Base-by-base conservation (phyloP, 495 filamentous ascomycete genomes). In the Xylaria nigripes region DNA sequence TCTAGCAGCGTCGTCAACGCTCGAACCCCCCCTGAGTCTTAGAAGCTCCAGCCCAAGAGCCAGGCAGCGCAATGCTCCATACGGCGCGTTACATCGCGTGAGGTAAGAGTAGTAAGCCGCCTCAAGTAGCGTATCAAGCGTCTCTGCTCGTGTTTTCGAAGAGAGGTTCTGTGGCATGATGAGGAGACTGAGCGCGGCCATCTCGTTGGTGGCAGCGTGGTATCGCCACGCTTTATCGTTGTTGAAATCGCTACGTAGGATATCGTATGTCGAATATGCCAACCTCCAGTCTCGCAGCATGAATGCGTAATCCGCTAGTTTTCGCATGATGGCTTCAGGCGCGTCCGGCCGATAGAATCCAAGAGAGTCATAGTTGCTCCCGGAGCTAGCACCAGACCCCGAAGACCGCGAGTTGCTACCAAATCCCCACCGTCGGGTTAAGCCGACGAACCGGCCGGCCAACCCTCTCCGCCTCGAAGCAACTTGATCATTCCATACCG, bases 221-320 rank as follows among this genome's bases (percentile, higher is more conserved):
- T 96, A 90, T 60, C 78, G 86, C 93, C 94, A 97, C 1, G 93
- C 93, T 68, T 96, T 96, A 66, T 97, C 92, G 64, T 91, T 92
- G 53, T 81, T 83, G 62, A 89, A 97, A 62, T 98, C 93, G 7
- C 83, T 76, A 29, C 88, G 80, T 3, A 98, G 75, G 15, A 97
- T 76, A 18, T 97, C 93, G 68, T 96, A 98, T 0, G 86, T 91
- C 8, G 82, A 87, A 59, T 90, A 81, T 42, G 93, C 85, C n/a
- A 98, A 73, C 65, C 91, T 95, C 81, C 83, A 97, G 67, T 98
- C 93, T 22, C 93, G 81, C 21, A 98, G 79, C 86, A 97, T 94
- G 60, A 97, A 94, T 6, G 90, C 84, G 69, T 89, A 98, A 63
- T 98, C 93, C 13, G 89, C 93, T 45, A 98, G 76, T 60, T 92